Evolutionary conservation across 495 filamentous ascomycete genomes (phyloP), one percentile per base, ranked within the genome.

Genomic region (Penicillium maclennaniae): DNA sequence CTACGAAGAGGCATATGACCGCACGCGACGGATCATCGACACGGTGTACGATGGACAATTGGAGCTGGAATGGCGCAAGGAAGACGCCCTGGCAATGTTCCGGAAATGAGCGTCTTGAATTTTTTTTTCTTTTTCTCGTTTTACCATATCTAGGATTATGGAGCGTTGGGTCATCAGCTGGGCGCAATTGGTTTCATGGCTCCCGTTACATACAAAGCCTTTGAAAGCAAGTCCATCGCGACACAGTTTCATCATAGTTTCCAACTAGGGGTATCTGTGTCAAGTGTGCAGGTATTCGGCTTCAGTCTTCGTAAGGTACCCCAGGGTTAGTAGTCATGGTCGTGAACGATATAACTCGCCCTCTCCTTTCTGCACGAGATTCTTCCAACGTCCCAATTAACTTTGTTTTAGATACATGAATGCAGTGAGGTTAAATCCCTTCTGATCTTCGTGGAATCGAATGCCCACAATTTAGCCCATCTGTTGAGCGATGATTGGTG

Each of bases 1-100:
- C 47, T 97, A 96, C 67, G 79, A 82, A 38, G 79, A 86, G 44
- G 82, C 88, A 4, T 83, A 86, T 56, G 83, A 92, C 58, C 75
- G 88, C 34, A 83, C 87, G 23, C 81, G 81, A 49, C 82, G 72
- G 27, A 73, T 95, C 12, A 70, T 82, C 36, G 70, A 77, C 53
- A 75, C 75, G 16, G 81, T 86, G n/a, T 88, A 87, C 54, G 80
- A 83, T 45, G 82, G 83, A 8, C 77, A 82, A 55, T 50, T 86
- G 60, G 84, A 85, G 50, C 68, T 83, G 27, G 82, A 83, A 28
- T 85, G 82, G 79, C 78, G 71, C 55, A 76, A 77, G 63, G 79
- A 83, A 48, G 82, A 86, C 59, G 74, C 78, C 9, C 62, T 65
- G 48, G 65, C 71, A 7, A 79, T 78, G 58, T 85, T 86, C 61